Conservation (phyloP, 2,329 filamentous ascomycete genomes). For the Venturia aucupariae region DNA sequence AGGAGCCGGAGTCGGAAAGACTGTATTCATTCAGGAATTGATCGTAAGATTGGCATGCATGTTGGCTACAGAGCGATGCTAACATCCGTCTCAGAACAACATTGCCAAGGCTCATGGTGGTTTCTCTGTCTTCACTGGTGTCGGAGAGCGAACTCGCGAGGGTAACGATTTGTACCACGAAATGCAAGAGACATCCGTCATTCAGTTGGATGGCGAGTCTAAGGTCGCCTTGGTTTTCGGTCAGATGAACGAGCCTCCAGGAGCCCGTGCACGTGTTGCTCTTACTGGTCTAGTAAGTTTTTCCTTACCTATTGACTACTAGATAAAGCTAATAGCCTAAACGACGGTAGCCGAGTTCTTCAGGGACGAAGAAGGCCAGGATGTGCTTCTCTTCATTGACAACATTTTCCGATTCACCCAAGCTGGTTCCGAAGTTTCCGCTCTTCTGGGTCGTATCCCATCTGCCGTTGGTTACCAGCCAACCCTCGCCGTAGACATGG, state of each 20-base stretch:
- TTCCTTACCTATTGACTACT: too few relatives aligned
- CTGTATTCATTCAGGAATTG: conserved; percentile 99
- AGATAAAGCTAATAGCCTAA: too few relatives aligned
- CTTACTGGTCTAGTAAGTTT: conserved; percentile 60
- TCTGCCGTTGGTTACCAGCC: conserved; percentile 99
- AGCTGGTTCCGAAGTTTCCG: conserved; percentile 99
- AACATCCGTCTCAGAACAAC: conserved; percentile 63
- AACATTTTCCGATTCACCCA: conserved; percentile 99
- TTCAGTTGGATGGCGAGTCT: conserved; percentile 97
- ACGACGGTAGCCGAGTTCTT: conserved; percentile 79
- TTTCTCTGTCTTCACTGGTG: conserved; percentile 99
- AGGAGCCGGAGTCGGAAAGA: conserved; percentile 99
- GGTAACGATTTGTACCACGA: conserved; percentile 99
- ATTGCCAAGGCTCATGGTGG: conserved; percentile 99
- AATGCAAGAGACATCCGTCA: conserved; percentile 99
- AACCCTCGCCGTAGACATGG: conserved; percentile 97
- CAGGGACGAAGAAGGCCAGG: conserved; percentile 71
- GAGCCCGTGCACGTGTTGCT: conserved; percentile 98
- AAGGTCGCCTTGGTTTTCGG: conserved; percentile 99
- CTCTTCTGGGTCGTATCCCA: conserved; percentile 97
- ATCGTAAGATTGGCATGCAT: conserved; percentile 51
- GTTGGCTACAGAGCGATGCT: neutral
- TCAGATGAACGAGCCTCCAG: conserved; percentile 99
- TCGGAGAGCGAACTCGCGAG: conserved; percentile 99
- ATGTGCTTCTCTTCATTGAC: conserved; percentile 98